Conservation (phyloP, 371 early-diverging fungal species). For the Syncephalastrum monosporum region DNA sequence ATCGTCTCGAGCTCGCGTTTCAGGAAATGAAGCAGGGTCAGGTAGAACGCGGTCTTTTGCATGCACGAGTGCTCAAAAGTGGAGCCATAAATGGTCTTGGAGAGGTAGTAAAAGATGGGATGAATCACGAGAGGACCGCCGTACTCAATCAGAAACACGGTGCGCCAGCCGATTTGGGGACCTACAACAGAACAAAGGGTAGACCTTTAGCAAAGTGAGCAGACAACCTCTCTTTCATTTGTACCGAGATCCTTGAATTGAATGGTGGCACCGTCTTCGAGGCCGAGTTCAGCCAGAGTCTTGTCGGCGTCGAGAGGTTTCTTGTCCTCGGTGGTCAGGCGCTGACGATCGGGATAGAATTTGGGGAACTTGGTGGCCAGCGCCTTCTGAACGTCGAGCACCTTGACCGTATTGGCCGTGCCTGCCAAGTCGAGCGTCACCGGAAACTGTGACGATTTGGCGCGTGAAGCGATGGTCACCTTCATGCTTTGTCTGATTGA, state of each 20-base stretch:
- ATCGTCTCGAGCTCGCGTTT: constrained; percentile 94
- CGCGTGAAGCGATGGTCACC: constrained; percentile 42
- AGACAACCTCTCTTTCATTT: not conserved
- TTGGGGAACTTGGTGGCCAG: constrained; percentile 61
- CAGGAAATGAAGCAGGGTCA: constrained; percentile 85
- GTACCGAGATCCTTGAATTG: constrained; percentile 82
- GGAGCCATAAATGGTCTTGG: constrained; percentile 64
- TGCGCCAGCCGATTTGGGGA: constrained; percentile 93
- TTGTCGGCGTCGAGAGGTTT: constrained; percentile 57
- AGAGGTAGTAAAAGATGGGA: constrained; percentile 78
- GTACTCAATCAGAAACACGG: constrained; percentile 94
- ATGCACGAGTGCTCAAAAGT: constrained; percentile 65
- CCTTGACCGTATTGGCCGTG: constrained; percentile 50
- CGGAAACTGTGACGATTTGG: constrained; percentile 53
- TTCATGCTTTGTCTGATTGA: constrained; percentile 28
- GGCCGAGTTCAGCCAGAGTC: constrained; percentile 53
- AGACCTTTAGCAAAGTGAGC: not conserved
- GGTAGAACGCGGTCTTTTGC: constrained; percentile 62
- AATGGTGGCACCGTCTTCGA: constrained; percentile 65
- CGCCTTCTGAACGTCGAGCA: constrained; percentile 63
- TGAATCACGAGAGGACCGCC: constrained; percentile 90
- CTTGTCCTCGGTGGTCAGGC: constrained; percentile 64
- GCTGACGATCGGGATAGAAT: constrained; percentile 75
- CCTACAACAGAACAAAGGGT: constrained; percentile 40
- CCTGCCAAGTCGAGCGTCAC: constrained; percentile 62